Evolutionary conservation across 2,329 filamentous ascomycete species (phyloP), one percentile per base, ranked within the genome.

Genomic region (Emmonsia crescens): DNA sequence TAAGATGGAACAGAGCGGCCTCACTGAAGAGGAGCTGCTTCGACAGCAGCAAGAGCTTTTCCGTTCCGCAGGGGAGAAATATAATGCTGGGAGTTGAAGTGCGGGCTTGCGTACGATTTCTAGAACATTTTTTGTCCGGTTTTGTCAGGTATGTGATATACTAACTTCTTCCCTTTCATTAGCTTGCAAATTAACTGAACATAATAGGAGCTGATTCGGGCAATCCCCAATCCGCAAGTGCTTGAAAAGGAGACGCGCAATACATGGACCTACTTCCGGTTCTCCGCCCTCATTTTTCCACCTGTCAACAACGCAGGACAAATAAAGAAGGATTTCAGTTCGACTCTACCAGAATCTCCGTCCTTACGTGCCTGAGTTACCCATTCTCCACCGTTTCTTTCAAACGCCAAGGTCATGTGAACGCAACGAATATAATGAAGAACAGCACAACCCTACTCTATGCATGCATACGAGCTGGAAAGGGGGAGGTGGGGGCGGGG

Each of bases 1-100:
- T 76, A 97, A 97, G 78, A 91, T 97, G 71, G 93, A 96, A 70
- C 89, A 94, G 73, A 96, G 91, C 72, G 93, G 93, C 60, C 83
- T 97, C 78, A 89, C 89, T 0, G 86, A 96, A 72, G 94, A 96
- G 68, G 89, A 99, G 75, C 82, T 99, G 57, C 85, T 94, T 62
- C 83, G 87, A 57, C 85, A 96, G 70, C 94, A 99, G 73, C 88
- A 94, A 74, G 91, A 96, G 74, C 84, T 96, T 67, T 97, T 99
- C 76, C 87, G 89, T 51, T 87, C 85, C 62, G 92, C 91, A 1
- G 87, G 85, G 1, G 85, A 86, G 66, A 88, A 89, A 69, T 89
- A 88, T 74, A 84, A 85, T 65, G 79, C 79, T 58, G 78, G 70
- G 19, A 63, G 61, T 42, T 64, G 48, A 60, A 38, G n/a, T 38